phyloP scores from a whole-genome alignment of 768 basidiomycete species.

The Suillus placidus region DNA sequence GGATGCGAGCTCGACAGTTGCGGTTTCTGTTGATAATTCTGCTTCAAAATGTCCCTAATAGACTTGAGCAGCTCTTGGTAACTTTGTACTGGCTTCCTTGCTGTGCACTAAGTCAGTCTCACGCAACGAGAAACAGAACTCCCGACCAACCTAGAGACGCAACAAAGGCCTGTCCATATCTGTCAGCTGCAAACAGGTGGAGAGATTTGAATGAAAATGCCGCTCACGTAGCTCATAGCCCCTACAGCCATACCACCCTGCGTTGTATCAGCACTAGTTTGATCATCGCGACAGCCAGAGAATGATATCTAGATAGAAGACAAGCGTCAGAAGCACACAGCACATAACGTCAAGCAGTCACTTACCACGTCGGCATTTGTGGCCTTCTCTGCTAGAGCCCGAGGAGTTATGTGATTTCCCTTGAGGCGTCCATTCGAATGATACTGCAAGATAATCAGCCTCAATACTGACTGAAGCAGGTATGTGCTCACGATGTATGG shows the following conservation, averaged over 20 bases:
- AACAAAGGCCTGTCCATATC: slow-evolving; percentile 59
- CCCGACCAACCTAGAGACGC: slow-evolving; percentile 44
- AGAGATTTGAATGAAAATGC: not conserved
- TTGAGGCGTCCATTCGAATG: slow-evolving; percentile 59
- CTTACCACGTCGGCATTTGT: slow-evolving; percentile 75
- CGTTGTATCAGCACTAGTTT: slow-evolving; percentile 75
- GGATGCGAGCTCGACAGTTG: slow-evolving; percentile 75
- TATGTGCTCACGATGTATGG: slow-evolving; percentile 30
- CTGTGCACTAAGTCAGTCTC: slow-evolving; percentile 24
- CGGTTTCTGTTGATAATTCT: slow-evolving; percentile 68
- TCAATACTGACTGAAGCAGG: not conserved
- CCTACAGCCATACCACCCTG: slow-evolving; percentile 67
- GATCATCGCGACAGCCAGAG: slow-evolving; percentile 70
- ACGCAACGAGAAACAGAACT: not conserved
- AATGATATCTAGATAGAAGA: slow-evolving; percentile 57
- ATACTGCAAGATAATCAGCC: slow-evolving; percentile 42
- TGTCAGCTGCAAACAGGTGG: slow-evolving; percentile 4
- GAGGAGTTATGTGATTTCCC: slow-evolving; percentile 42
- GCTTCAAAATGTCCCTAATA: slow-evolving; percentile 59
- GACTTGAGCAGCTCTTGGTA: slow-evolving; percentile 65
- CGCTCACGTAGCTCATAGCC: slow-evolving; percentile 76
- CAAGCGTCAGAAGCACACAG: not conserved
- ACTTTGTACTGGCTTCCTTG: slow-evolving; percentile 56
- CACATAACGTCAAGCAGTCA: not conserved
- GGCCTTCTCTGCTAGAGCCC: slow-evolving; percentile 39